Conservation (phyloP, 371 early-diverging fungal genomes). For the Apophysomyces ossiformis region DNA sequence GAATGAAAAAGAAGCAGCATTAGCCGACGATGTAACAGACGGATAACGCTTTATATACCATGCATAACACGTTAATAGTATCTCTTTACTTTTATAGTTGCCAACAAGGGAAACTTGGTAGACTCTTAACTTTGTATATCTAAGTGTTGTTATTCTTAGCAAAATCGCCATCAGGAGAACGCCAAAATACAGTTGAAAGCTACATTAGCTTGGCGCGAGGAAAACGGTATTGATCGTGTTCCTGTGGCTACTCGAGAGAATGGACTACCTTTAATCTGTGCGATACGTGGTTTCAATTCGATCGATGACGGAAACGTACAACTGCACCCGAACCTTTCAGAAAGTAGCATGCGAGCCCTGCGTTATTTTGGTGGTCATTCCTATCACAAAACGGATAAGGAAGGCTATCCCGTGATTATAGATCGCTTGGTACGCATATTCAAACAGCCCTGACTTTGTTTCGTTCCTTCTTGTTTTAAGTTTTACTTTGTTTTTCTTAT, state of each 20-base stretch:
- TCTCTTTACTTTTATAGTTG: no score
- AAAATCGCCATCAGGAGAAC: conserved; percentile 42
- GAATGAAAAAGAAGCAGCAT: background rate
- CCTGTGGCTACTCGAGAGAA: conserved; percentile 70
- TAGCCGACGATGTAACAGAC: no score
- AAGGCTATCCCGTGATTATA: conserved; percentile 77
- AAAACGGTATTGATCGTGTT: conserved; percentile 65
- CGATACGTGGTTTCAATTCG: conserved; percentile 68
- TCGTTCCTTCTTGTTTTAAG: no score
- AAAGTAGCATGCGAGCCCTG: conserved; percentile 59
- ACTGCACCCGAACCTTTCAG: conserved; percentile 63
- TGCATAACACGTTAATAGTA: no score
- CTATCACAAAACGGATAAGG: conserved; percentile 83
- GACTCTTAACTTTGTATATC: background rate
- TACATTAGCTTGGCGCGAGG: conserved; percentile 71
- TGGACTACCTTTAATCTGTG: conserved; percentile 64
- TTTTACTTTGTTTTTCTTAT: no score
- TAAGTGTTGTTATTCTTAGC: no score
- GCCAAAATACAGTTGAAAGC: conserved; percentile 68
- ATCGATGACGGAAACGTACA: conserved; percentile 70
- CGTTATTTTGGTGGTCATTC: conserved; percentile 76
- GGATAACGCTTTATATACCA: no score
- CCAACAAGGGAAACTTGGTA: no score
- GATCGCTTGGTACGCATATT: conserved; percentile 68
- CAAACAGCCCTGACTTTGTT: background rate